Percentiles rank a stretch among this genome's conserved stretches.
Conservation (phyloP, 2,329 filamentous ascomycete genomes). For the Aspergillus fumigatiaffinis region DNA sequence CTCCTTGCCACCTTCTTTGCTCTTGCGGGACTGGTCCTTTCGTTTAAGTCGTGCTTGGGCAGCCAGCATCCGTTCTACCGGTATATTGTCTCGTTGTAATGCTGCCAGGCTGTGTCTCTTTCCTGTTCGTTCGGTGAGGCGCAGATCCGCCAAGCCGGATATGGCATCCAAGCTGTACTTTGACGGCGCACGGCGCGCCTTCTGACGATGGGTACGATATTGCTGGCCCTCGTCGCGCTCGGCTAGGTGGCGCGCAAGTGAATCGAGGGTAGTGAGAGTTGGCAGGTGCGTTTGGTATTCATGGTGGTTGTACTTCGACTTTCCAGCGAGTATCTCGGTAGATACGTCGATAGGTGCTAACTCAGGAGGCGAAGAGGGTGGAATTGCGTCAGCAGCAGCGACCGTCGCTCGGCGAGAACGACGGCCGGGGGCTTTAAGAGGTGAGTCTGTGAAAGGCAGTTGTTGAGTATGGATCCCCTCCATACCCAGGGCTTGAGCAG, state of each 20-base stretch:
- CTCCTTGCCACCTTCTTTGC: conserved; percentile 31
- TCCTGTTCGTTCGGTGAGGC: conserved; percentile 17
- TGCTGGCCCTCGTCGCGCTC: conserved; percentile 16
- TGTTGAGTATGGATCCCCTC: conserved; percentile 27
- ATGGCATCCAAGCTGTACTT: conserved; percentile 29
- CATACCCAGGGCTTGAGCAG: conserved; percentile 18
- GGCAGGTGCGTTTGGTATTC: conserved; percentile 20
- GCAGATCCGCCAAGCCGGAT: conserved; percentile 16
- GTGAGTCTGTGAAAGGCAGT: conserved; percentile 17
- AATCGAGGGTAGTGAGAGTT: conserved; percentile 24
- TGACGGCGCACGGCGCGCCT: conserved; percentile 19
- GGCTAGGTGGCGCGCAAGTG: conserved; percentile 19
- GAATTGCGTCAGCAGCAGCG: conserved; percentile 12
- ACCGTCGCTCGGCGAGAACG: conserved; percentile 10
- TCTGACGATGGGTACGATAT: conserved; percentile 18
- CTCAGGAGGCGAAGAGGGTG: conserved; percentile 32
- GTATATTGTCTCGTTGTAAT: conserved; percentile 21
- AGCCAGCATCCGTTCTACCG: conserved; percentile 31
- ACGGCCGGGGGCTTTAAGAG: conserved; percentile 12
- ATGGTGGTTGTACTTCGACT: conserved; percentile 18
- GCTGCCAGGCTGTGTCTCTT: conserved; percentile 20
- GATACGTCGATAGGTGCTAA: conserved; percentile 20
- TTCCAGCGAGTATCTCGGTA: conserved; percentile 16
- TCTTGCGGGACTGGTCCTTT: conserved; percentile 23
- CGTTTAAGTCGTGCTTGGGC: conserved; percentile 34